Base-by-base conservation (phyloP, 2,329 filamentous ascomycete genomes). In the Xylaria hypoxylon region DNA sequence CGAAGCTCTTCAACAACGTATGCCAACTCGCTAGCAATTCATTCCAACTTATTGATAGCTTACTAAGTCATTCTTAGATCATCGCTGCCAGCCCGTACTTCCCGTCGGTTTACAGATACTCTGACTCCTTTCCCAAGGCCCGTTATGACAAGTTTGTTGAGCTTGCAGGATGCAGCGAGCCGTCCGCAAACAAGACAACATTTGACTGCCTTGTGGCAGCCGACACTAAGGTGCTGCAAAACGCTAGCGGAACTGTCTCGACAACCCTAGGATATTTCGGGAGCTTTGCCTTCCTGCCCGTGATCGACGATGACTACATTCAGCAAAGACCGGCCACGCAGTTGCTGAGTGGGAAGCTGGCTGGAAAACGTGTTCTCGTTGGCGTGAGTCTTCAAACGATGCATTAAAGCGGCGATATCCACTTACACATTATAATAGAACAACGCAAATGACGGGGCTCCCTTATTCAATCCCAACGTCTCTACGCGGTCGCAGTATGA, bases 401-500 rank as follows among this genome's bases (percentile, higher is more conserved):
- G 24, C 10, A n/a, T 17, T 44, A 10, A 10, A 17, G 35, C 24
- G 19, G 10, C 40, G 19, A 28, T 11, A 13, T 42, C 24, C 28
- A 52, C 48, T 59, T 17, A 56, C 57, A 47, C 42, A 6, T 19
- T 17, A 13, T 48, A 31, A 50, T 51, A 79, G 76, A 79, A 77
- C 53, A 79, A 78, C 50, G 77, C 76, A 24, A 73, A 77, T 56
- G 78, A 79, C 45, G 77, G 76, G 3, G 73, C 72, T 17, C 67
- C 67, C n/a, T 71, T 79, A 38, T 75, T 74, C 8, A 70, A 76
- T 48, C 76, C 77, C 10, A 68, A 70, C 17, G 71, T 78, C 10
- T 59, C 67, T 8, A 74, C 71, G 2, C 65, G 66, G 65, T 33
- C 64, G 26, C 69, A 71, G 31, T 76, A 74, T 15, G 68, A 74